Percentiles rank a stretch among this genome's conserved stretches.
These are phyloP conservation scores for Megacollybia marginata DNA, from an alignment of 768 basidiomycete genomes.

Conservation along the genomic window DNA sequence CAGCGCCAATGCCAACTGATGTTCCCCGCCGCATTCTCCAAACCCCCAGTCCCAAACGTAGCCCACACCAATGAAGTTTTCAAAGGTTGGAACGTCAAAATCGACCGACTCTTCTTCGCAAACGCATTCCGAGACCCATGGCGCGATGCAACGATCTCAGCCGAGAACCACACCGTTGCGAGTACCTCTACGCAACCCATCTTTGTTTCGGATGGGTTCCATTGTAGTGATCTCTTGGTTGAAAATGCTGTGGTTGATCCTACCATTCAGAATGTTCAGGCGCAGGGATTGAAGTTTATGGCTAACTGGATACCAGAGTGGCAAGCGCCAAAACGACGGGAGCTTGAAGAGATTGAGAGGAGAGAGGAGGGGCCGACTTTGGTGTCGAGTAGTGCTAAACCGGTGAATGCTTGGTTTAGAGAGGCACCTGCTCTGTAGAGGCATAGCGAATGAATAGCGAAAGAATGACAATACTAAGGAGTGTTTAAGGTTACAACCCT, in stretches of 20 bases:
- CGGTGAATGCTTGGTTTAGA: no score
- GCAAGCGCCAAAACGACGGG: slow-evolving; percentile 7
- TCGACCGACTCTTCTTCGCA: slow-evolving; percentile 59
- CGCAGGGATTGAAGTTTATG: slow-evolving; percentile 43
- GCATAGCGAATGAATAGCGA: no score
- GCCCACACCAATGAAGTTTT: slow-evolving; percentile 40
- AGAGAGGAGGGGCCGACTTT: no score
- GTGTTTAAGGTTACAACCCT: no score
- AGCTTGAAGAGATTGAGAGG: no score
- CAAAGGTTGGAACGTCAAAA: slow-evolving; percentile 54
- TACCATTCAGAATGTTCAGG: slow-evolving; percentile 47
- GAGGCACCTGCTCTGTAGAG: no score
- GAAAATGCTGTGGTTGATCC: slow-evolving; percentile 35
- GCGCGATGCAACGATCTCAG: slow-evolving; percentile 62
- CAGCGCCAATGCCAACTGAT: slow-evolving; percentile 66
- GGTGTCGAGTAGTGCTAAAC: no score
- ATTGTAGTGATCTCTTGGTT: slow-evolving; percentile 51
- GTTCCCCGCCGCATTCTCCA: slow-evolving; percentile 54
- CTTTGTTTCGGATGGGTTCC: slow-evolving; percentile 55
- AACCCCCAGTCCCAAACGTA: slow-evolving; percentile 27
- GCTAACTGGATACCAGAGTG: slow-evolving; percentile 50
- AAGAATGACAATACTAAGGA: no score
- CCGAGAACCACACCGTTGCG: slow-evolving; percentile 33
- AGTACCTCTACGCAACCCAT: slow-evolving; percentile 53
- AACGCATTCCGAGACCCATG: slow-evolving; percentile 69